Evolutionary conservation across 495 filamentous ascomycete genomes (phyloP).

Genomic region (Penicillium canariense): DNA sequence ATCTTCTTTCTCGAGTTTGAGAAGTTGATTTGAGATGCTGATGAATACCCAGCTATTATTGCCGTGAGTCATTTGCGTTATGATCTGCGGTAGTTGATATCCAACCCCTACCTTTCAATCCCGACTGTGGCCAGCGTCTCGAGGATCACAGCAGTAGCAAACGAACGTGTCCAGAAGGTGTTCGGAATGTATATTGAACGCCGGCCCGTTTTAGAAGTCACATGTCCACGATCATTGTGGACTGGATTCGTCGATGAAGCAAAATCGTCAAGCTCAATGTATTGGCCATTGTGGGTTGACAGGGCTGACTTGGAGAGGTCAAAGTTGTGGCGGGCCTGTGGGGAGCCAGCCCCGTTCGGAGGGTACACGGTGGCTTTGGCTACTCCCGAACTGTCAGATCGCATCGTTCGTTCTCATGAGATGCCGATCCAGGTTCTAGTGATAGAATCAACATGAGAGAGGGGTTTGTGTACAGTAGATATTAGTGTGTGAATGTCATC

Average conservation of each 20-base stretch:
- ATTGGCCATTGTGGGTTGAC: constrained; percentile 7
- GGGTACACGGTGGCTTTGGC: constrained; percentile 2
- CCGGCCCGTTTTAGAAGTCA: background rate
- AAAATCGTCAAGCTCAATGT: constrained; percentile 18
- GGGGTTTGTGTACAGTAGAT: constrained; percentile 1
- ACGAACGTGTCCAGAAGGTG: constrained; percentile 22
- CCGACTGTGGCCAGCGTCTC: constrained; percentile 20
- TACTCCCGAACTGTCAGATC: constrained; percentile 1
- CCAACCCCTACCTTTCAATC: constrained; percentile 11
- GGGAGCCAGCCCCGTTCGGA: constrained; percentile 3
- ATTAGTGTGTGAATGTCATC: background rate
- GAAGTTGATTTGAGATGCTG: constrained; percentile 17
- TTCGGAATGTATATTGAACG: constrained; percentile 18
- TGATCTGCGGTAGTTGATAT: background rate
- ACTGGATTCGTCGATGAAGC: background rate
- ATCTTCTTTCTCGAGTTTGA: background rate
- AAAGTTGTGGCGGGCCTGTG: constrained; percentile 2
- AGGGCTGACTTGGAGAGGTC: constrained; percentile 6
- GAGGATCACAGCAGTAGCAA: constrained; percentile 15
- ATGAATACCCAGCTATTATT: constrained; percentile 20
- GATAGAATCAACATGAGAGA: background rate
- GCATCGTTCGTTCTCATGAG: constrained; percentile 3
- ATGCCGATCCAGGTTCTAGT: background rate
- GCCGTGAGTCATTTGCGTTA: background rate
- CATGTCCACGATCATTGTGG: background rate